Percentiles rank a stretch among this genome's conserved stretches.
Conservation (phyloP, 331 rosid species). For the Pyracantha coccinea region DNA sequence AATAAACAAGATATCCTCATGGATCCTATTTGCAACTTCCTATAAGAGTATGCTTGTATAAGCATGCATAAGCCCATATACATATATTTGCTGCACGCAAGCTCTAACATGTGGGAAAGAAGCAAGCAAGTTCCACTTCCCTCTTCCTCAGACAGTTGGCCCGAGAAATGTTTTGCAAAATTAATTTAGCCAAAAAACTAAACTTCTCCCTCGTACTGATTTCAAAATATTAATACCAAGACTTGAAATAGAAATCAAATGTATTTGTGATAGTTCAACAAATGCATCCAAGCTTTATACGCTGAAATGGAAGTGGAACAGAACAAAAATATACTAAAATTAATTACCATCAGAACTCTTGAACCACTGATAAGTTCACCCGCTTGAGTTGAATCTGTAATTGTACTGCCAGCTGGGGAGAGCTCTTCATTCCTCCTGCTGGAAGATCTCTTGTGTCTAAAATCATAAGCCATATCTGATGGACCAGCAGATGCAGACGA, state of each 20-base stretch:
- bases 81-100: neutral
- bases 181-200: neutral
- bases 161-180: neutral
- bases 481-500: slow-evolving; percentile 28
- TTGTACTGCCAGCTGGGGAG: slow-evolving; percentile 62
- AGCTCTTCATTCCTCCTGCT: slow-evolving; percentile 84
- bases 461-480: slow-evolving; percentile 48
- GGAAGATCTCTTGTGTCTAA: slow-evolving; percentile 69
- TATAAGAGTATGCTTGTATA: neutral
- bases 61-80: neutral
- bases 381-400: slow-evolving; percentile 79
- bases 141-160: neutral
- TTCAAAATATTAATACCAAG: neutral
- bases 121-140: neutral
- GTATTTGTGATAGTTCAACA: neutral
- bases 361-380: slow-evolving; percentile 78
- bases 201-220: neutral
- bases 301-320: neutral
- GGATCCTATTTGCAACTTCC: neutral
- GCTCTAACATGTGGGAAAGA: neutral
- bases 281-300: neutral
- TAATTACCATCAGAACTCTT: slow-evolving; percentile 33
- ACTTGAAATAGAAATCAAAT: neutral
- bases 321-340: slow-evolving; percentile 2
- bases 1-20: neutral